Base-by-base conservation (phyloP, 2,329 filamentous ascomycete species). In the Colletotrichum cuscutae region DNA sequence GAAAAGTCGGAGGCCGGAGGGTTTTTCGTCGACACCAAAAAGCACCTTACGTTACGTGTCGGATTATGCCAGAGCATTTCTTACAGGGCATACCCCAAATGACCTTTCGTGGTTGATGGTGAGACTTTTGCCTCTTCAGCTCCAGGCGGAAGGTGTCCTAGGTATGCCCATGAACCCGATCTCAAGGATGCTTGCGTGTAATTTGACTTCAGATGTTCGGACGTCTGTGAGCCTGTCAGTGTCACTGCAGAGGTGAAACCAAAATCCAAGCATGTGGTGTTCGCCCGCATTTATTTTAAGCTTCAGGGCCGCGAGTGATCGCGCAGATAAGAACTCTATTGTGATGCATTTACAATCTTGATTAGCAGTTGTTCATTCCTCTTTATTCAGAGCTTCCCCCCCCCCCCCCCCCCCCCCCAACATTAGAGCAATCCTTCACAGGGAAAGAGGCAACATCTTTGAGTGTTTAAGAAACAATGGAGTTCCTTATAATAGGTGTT, bases 1-100 rank as follows among this genome's bases (percentile, higher is more conserved):
- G 19, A 49, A n/a, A 49, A 49, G 3, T 49, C 42, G 13, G 35
- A 26, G 49, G 30, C 30, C 46, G 56, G 32, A 61, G 15, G 35
- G 65, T 52, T 52, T 57, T 32, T 11, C 8, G 6, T 42, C 54
- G 24, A 26, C 24, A 12, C 37, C 42, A 49, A 22, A 71, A 49
- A 30, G 19, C 22, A 32, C 15, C 60, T 46, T 35, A 49, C 22
- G 32, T 64, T 69, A 46, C 69, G 59, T 69, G 69, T 72, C 69
- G 69, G 69, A 72, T 72, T 68, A 64, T 60, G 59, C 65, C 65
- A 52, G 30, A 42, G 24, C 28, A 4, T 8, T 19, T 26, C 1
- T 5, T 69, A 24, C 59, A 72, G 46, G 53, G 65, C 30, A 28
- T 42, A 64, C 37, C 69, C 64, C 15, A 24, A 30, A 7, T 58